Conservation (phyloP, 768 basidiomycete genomes). For the Butyriboletus loyo region DNA sequence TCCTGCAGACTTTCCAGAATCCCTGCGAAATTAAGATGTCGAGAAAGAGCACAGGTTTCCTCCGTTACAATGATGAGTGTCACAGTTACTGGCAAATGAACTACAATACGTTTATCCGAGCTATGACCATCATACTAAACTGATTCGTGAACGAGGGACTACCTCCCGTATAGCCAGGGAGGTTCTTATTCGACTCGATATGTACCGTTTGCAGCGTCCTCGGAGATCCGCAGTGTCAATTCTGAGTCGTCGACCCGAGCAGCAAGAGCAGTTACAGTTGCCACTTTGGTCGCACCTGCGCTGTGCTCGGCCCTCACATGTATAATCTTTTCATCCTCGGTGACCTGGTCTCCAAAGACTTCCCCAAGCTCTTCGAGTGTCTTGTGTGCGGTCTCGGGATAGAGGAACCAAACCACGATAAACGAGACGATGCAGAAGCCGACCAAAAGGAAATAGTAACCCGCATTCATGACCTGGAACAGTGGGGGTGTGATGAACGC, state of each 20-base stretch:
- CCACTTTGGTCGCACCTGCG: conserved; percentile 6
- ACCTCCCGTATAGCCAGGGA: conserved; percentile 9
- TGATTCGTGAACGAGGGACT: conserved; percentile 2
- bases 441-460: conserved; percentile 51
- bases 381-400: conserved; percentile 46
- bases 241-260: conserved; percentile 21
- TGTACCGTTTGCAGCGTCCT: conserved; percentile 12
- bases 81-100: not conserved
- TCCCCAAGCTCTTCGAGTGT: conserved; percentile 50
- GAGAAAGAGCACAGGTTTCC: not conserved
- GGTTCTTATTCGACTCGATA: conserved; percentile 18
- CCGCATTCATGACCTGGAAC: conserved; percentile 46
- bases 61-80: not conserved
- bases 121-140: conserved; percentile 3
- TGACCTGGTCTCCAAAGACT: conserved; percentile 42
- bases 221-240: conserved; percentile 22
- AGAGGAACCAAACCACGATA: conserved; percentile 45
- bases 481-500: conserved; percentile 57
- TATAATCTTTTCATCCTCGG: conserved; percentile 22
- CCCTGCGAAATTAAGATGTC: conserved; percentile 17
- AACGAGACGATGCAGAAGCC: conserved; percentile 45
- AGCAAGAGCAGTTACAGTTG: conserved; percentile 15
- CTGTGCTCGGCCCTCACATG: conserved; percentile 16
- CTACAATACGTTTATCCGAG: not conserved
- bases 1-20: conserved; percentile 33